Evolutionary conservation across 1,284 basidiomycete species (phyloP).

Genomic region (Ceratobasidium sp.): DNA sequence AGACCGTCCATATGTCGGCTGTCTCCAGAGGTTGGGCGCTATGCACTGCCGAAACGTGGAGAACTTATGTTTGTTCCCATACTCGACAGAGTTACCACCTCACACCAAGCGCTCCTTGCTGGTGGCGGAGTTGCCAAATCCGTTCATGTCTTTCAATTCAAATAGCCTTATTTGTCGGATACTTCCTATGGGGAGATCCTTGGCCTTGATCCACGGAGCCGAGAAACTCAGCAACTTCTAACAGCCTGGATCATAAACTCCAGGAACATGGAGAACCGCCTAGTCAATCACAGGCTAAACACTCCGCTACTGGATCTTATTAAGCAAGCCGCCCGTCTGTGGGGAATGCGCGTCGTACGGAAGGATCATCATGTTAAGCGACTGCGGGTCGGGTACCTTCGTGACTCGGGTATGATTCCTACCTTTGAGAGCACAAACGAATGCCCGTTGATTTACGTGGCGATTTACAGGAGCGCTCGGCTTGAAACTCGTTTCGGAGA

Average conservation of each 20-base stretch:
- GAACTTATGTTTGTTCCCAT: conserved; percentile 7
- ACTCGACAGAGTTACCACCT: conserved; percentile 16
- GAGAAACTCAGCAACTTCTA: neutral
- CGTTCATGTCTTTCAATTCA: neutral
- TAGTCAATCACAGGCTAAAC: neutral
- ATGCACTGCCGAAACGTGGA: neutral
- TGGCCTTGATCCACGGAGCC: neutral
- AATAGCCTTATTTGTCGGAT: neutral
- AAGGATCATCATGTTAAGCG: conserved; percentile 3
- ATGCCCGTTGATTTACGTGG: too few species aligned
- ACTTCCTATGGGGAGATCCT: too few species aligned
- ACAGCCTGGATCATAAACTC: neutral
- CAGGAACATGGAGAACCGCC: neutral
- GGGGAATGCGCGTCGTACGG: neutral
- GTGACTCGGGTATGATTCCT: neutral
- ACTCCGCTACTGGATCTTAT: neutral
- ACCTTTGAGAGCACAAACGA: too few species aligned
- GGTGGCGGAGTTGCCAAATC: too few species aligned
- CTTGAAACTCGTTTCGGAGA: neutral
- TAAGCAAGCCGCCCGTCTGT: neutral
- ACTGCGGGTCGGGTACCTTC: neutral
- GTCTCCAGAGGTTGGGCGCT: neutral
- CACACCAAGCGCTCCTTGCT: neutral
- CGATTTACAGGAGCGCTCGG: too few species aligned
- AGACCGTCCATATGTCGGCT: neutral